Base-by-base conservation (phyloP, 1,284 basidiomycete genomes). In the Wolfiporia cocos region DNA sequence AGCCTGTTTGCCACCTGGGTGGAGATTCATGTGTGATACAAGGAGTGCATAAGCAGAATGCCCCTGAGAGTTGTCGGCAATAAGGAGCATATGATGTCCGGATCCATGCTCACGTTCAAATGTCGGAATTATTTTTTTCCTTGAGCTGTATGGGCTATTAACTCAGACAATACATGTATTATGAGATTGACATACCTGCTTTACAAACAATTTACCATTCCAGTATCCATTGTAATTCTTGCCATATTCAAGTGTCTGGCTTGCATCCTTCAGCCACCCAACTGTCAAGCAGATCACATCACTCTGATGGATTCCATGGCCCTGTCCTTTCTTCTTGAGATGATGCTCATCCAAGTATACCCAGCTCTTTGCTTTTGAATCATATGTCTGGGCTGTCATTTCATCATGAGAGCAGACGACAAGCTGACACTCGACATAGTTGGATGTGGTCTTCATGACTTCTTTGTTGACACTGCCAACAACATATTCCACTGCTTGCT, bases 211-310 rank as follows among this genome's bases (percentile, higher is more conserved):
- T 41, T 69, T 63, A 1, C 65, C 63, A 21, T 44, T 65, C 63
- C 70, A 71, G 52, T 67, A 73, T 0, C 69, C 67, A 5, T 70
- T 59, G 37, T 68, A 60, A 51, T 67, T 67, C 44, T 71, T 71
- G 4, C 69, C 65, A 55, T 71, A 69, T 36, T 69, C 61, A 3
- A 71, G 37, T 2, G 45, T 49, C 23, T 47, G 38, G 12, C 45
- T 41, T 22, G 49, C 52, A 3, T 42, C 26, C 40, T 36, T 23
- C 22, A 53, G 23, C 40, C 47, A 49, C 2, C 50, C 52, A 32
- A 49, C 36, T 1, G 45, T 50, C 22, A 43, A 49, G 37, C 44
- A 50, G 19, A 54, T 52, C n/a, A 51, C 34, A 15, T 50, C 50
- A 34, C 52, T 52, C 22, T 44, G 42, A 43, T 54, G 52, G 3